A percentile compares a stretch with the other conserved stretches of the same genome.
phyloP scores from a whole-genome alignment of 345 rosid genomes.

The Corymbia maculata region DNA sequence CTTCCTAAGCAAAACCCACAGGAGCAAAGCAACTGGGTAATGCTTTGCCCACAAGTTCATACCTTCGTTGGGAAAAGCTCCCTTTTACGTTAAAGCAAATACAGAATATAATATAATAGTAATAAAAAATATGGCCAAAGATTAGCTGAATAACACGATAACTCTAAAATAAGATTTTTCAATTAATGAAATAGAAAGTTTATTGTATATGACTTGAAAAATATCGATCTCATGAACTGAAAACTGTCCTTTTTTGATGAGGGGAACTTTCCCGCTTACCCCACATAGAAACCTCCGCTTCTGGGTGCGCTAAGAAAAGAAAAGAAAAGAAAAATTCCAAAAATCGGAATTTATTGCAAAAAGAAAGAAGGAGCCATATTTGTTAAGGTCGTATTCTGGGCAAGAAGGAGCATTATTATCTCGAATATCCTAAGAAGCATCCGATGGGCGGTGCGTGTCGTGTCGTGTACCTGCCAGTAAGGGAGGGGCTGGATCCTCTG shows the following conservation, averaged over 20 bases:
- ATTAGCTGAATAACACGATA: not conserved
- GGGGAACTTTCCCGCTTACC: not conserved
- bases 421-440: not conserved
- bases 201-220: not conserved
- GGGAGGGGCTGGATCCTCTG: slow-evolving; percentile 40
- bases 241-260: not conserved
- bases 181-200: not conserved
- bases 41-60: not conserved
- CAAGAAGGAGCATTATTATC: not conserved
- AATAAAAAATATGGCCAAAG: not conserved
- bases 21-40: not conserved
- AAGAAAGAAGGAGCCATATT: not conserved
- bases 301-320: not conserved
- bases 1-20: not conserved
- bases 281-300: not conserved
- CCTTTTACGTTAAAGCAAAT: not conserved
- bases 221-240: not conserved
- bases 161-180: not conserved
- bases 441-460: not conserved
- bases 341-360: not conserved
- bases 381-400: not conserved
- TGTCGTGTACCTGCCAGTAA: slow-evolving; percentile 70
- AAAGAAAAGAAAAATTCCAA: not conserved
- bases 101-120: not conserved
- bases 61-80: not conserved